Conservation (phyloP, 73 alveolate species). For the Halteria grandinella region DNA sequence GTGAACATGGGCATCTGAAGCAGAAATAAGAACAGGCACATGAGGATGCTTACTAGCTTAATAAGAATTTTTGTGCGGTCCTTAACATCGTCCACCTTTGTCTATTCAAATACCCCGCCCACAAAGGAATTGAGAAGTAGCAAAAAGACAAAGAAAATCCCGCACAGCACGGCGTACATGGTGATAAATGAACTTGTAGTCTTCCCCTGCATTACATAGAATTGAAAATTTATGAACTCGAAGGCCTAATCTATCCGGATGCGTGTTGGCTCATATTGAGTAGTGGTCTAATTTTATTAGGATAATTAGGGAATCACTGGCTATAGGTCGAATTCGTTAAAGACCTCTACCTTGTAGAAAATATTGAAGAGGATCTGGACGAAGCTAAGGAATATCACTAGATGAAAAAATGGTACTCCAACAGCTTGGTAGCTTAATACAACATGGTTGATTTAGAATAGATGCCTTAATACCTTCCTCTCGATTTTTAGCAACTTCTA, state of each 20-base stretch:
- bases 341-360: constrained; percentile 35
- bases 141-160: not conserved
- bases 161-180: not conserved
- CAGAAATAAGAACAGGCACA: constrained; percentile 19
- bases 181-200: not conserved
- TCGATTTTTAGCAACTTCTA: too few species aligned
- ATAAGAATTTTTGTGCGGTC: constrained; percentile 27
- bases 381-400: constrained; percentile 21
- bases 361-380: constrained; percentile 24
- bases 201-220: not conserved
- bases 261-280: not conserved
- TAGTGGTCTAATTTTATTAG: not conserved
- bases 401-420: not conserved
- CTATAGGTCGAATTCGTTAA: constrained; percentile 2
- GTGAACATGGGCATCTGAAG: constrained; percentile 37
- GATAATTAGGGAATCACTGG: not conserved
- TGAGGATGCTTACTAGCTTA: not conserved
- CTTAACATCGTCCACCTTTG: constrained; percentile 5
- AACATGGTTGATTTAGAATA: constrained; percentile 41
- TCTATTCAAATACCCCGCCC: not conserved
- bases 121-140: not conserved
- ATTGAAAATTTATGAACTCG: constrained; percentile 12
- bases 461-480: not conserved
- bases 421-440: constrained; percentile 1
- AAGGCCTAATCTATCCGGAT: constrained; percentile 31